phyloP scores from a whole-genome alignment of 192 early-diverging fungal species.

The Rhizophagus clarus region DNA sequence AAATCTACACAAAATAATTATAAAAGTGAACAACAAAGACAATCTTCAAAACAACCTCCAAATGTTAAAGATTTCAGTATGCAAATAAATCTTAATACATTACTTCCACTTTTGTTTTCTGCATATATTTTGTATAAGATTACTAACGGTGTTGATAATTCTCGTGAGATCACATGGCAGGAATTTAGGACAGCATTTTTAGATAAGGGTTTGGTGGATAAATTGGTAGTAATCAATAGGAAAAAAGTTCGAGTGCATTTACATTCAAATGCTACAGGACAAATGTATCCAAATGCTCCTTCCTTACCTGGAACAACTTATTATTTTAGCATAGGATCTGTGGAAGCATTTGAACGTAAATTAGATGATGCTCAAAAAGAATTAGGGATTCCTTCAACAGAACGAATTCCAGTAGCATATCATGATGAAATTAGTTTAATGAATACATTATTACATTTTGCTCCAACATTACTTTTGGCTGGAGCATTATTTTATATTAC shows the following conservation, averaged over 20 bases:
- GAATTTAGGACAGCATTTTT: slow-evolving; percentile 88
- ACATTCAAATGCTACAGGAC: slow-evolving; percentile 45
- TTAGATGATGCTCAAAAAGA: slow-evolving; percentile 88
- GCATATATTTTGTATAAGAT: slow-evolving; percentile 56
- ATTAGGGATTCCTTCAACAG: slow-evolving; percentile 84
- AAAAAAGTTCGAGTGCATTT: slow-evolving; percentile 82
- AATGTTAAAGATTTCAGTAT: slow-evolving; percentile 42
- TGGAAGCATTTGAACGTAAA: slow-evolving; percentile 93
- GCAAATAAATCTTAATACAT: slow-evolving; percentile 46
- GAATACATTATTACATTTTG: slow-evolving; percentile 83
- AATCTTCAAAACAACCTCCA: slow-evolving; percentile 38
- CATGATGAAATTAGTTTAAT: slow-evolving; percentile 74
- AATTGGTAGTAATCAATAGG: slow-evolving; percentile 86
- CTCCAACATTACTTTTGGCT: slow-evolving; percentile 88
- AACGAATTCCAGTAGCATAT: slow-evolving; percentile 94
- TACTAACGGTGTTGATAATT: slow-evolving; percentile 46
- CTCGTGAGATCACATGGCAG: slow-evolving; percentile 88
- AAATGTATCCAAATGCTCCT: slow-evolving; percentile 58
- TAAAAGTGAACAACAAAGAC: slow-evolving; percentile 39
- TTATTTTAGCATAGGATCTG: slow-evolving; percentile 91
- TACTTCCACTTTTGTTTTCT: slow-evolving; percentile 47
- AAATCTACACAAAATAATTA: slow-evolving; percentile 27
- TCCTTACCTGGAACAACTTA: slow-evolving; percentile 51
- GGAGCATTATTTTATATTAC: slow-evolving; percentile 89
- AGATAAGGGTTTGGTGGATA: slow-evolving; percentile 91